phyloP scores from a whole-genome alignment of 2,329 filamentous ascomycete species.

The Pleoardoris graminearum region DNA sequence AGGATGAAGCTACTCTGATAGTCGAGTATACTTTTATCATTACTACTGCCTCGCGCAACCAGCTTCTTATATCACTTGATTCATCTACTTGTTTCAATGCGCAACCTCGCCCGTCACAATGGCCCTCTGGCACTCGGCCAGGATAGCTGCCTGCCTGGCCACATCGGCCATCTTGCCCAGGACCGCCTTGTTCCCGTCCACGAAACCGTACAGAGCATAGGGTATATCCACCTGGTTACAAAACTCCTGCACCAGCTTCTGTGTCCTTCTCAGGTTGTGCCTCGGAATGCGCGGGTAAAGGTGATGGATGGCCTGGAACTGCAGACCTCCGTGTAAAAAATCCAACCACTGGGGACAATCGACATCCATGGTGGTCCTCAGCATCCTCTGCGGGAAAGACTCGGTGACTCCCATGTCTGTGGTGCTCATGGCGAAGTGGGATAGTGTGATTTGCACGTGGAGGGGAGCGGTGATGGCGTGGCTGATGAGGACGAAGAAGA shows the following conservation, averaged over 20 bases:
- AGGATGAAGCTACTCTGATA: too few species aligned
- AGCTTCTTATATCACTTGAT: too few species aligned
- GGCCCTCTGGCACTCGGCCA: constrained; percentile 59
- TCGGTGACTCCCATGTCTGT: constrained; percentile 66
- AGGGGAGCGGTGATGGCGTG: constrained; percentile 69
- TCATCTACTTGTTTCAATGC: constrained; percentile 16
- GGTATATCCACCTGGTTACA: constrained; percentile 66
- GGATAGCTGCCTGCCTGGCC: constrained; percentile 61
- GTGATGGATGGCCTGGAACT: constrained; percentile 74
- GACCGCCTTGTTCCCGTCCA: constrained; percentile 64
- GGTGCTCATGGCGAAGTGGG: constrained; percentile 73
- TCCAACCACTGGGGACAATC: constrained; percentile 73
- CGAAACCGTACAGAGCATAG: constrained; percentile 64
- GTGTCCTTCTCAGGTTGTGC: constrained; percentile 66
- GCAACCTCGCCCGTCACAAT: constrained; percentile 43
- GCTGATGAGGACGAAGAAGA: constrained; percentile 65
- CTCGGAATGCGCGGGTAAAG: constrained; percentile 69
- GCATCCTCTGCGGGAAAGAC: constrained; percentile 69
- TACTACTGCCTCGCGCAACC: too few species aligned
- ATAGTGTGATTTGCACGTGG: constrained; percentile 72
- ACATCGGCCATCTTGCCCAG: constrained; percentile 61
- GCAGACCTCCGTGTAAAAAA: constrained; percentile 71
- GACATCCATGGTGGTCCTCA: constrained; percentile 74
- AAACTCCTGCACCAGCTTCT: constrained; percentile 64
- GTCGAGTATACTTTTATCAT: too few species aligned